phyloP scores from a whole-genome alignment of 2,329 filamentous ascomycete genomes.

The Magnaporthiopsis poae region DNA sequence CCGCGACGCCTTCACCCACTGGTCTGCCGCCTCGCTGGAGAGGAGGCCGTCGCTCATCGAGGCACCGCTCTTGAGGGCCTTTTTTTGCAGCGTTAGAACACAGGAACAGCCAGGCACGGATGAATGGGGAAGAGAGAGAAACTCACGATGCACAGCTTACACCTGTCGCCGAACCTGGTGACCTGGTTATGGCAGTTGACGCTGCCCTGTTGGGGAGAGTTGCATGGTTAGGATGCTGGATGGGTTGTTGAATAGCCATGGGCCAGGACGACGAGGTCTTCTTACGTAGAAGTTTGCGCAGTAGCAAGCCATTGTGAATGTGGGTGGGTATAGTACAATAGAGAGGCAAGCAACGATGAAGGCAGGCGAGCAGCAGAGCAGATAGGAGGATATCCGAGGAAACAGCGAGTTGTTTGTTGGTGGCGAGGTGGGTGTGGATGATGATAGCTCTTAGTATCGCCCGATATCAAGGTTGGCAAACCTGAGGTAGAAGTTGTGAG shows the following conservation, averaged over 20 bases:
- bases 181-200: constrained; percentile 7
- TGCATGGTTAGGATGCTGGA: not conserved
- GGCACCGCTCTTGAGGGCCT: constrained; percentile 4
- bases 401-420: not conserved
- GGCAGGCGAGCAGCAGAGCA: too few species aligned
- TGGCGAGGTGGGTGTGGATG: not conserved
- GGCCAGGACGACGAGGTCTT: not conserved
- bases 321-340: not conserved
- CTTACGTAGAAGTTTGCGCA: constrained; percentile 7
- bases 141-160: constrained; percentile 16
- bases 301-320: constrained; percentile 8
- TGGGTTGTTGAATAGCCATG: not conserved
- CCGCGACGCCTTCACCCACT: not conserved
- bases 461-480: not conserved
- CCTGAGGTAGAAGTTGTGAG: not conserved
- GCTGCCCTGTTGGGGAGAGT: not conserved
- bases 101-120: not conserved
- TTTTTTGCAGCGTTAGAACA: not conserved
- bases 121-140: not conserved
- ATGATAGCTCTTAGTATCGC: not conserved
- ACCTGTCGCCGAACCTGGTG: constrained; percentile 15
- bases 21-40: constrained; percentile 1
- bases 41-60: constrained; percentile 1
- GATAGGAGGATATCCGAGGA: not conserved
- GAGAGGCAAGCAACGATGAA: too few species aligned